These are phyloP conservation scores for Suillus subaureus DNA, from an alignment of 768 basidiomycete species.

Conservation along the genomic window DNA sequence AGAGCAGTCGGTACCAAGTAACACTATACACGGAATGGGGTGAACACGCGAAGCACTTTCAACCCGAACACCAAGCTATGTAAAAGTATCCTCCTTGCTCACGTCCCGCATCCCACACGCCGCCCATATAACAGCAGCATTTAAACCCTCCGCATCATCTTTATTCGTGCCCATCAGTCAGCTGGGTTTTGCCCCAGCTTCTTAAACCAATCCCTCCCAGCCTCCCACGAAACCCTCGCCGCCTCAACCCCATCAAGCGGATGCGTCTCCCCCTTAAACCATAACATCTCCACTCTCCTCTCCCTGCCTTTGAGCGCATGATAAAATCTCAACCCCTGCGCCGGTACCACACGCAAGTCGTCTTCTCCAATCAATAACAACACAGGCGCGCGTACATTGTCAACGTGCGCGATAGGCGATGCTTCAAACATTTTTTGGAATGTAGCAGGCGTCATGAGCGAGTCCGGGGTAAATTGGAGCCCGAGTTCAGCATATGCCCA, in stretches of 20 bases:
- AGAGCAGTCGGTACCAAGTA: neutral
- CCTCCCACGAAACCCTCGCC: slow-evolving; percentile 54
- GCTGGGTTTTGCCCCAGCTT: neutral
- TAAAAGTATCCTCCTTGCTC: slow-evolving; percentile 32
- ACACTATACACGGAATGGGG: neutral
- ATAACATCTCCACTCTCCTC: slow-evolving; percentile 55
- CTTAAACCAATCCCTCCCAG: slow-evolving; percentile 52
- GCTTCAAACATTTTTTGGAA: slow-evolving; percentile 47
- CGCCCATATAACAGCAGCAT: slow-evolving; percentile 49
- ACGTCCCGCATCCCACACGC: slow-evolving; percentile 44
- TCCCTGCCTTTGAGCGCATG: slow-evolving; percentile 58
- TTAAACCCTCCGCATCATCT: slow-evolving; percentile 49
- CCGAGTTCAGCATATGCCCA: slow-evolving; percentile 55
- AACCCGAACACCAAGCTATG: neutral
- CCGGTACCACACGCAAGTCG: slow-evolving; percentile 64
- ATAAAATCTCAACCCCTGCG: slow-evolving; percentile 64
- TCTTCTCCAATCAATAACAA: slow-evolving; percentile 60
- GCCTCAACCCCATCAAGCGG: slow-evolving; percentile 66
- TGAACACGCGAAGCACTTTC: neutral
- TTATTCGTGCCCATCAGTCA: slow-evolving; percentile 35
- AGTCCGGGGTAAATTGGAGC: slow-evolving; percentile 34
- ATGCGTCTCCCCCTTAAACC: slow-evolving; percentile 65
- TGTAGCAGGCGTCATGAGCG: slow-evolving; percentile 45
- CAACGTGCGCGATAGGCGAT: slow-evolving; percentile 60
- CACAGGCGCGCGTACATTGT: slow-evolving; percentile 52